These are phyloP conservation scores for Candida railenensis DNA, from an alignment of 805 yeast genomes.

Conservation along the genomic window DNA sequence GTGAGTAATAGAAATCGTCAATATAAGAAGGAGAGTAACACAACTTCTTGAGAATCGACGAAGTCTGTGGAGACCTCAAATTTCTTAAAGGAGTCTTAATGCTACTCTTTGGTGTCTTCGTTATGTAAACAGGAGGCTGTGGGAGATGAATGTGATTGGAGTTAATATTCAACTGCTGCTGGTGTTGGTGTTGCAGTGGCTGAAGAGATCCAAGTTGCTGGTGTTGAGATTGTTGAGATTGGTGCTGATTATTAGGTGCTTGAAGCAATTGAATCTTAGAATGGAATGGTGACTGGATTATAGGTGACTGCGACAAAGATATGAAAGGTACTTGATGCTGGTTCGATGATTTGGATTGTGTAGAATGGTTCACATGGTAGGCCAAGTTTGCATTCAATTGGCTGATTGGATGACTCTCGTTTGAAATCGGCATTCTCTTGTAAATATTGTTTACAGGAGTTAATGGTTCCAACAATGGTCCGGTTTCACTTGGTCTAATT, in stretches of 20 bases:
- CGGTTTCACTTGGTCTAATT: constrained; percentile 54
- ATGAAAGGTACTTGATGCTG: background rate
- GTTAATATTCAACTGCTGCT: constrained; percentile 1
- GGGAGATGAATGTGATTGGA: constrained; percentile 6
- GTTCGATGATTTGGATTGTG: background rate
- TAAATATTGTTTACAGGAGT: constrained; percentile 45
- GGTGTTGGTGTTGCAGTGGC: constrained; percentile 3
- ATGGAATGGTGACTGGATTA: background rate
- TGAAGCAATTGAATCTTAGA: background rate
- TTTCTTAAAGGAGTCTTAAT: constrained; percentile 35
- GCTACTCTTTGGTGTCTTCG: constrained; percentile 36
- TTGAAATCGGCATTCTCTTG: constrained; percentile 7
- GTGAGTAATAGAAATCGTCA: constrained; percentile 64
- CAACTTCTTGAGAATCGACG: constrained; percentile 47
- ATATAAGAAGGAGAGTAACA: constrained; percentile 68
- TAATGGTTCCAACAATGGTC: constrained; percentile 64
- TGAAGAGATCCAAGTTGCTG: constrained; percentile 1
- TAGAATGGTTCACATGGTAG: constrained; percentile 6
- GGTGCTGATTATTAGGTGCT: no score
- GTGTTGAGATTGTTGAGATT: background rate
- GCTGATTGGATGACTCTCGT: constrained; percentile 7
- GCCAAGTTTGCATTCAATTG: constrained; percentile 11
- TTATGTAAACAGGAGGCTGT: constrained; percentile 9
- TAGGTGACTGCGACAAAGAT: background rate
- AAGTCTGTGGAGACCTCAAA: constrained; percentile 40